Evolutionary conservation across 1,284 basidiomycete species (phyloP), one percentile per base, ranked within the genome.

Genomic region (Fomitopsis pinicola): DNA sequence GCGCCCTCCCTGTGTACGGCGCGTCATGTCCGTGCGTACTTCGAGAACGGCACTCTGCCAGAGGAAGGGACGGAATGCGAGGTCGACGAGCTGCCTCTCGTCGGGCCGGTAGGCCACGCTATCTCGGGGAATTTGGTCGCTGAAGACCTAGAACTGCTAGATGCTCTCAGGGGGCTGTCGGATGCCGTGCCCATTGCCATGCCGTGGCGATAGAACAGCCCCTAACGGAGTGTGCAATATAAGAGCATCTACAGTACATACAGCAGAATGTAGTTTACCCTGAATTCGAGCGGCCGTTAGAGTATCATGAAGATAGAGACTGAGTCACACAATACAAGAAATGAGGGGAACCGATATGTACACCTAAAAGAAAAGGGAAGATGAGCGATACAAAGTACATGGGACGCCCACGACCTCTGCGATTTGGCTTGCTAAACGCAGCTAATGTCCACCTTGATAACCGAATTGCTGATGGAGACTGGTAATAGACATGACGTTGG

Each of bases 1-100:
- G 75, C 72, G 15, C 74, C 78, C 6, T 82, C 81, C 8, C 57
- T 77, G 19, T 82, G 81, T 71, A 82, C 80, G 0, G 70, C 73
- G 36, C 69, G 70, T 40, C 63, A 77, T 59, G 67, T 82, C n/a
- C 71, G 73, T 9, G 68, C 71, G 2, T 82, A 83, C 64, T 78
- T 82, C 61, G 62, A 70, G 5, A 65, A 75, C n/a, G 80, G 81
- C 1, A 73, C 70, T 3, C 64, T 82, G 2, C 81, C 82, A 2
- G 63, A 68, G 28, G 69, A 71, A 30, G 79, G 73, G 1, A 78
- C 77, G 8, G 67, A 80, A 7, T 83, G 81, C 58, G 61, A 67
- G 59, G 55, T 55, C 9, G 64, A 67, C 28, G 64, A 59, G 57
- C 46, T 64, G 54, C 66, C 66, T 38, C 63, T 69, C n/a, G 62